Base-by-base conservation (phyloP, 805 yeast genomes). In the Kuraishia ogatae region DNA sequence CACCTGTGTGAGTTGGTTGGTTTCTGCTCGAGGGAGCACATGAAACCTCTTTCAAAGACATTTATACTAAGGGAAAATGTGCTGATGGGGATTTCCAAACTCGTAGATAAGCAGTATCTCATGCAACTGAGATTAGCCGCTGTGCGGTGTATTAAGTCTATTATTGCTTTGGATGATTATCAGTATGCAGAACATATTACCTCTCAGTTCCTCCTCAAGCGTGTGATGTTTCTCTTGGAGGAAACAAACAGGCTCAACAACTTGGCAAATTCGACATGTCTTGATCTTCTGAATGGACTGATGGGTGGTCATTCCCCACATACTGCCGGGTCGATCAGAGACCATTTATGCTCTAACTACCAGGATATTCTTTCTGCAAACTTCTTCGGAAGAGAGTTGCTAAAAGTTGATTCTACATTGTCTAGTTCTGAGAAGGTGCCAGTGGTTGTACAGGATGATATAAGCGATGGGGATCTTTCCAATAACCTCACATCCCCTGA, bases 211-310 rank as follows among this genome's bases (percentile, higher is more conserved):
- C 72, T 87, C 21, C 75, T 90, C 52, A 67, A 69, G 5, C 61
- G 59, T 23, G 73, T 84, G 39, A 75, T 88, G 55, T 63, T 66
- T 1, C 71, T 82, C 52, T 73, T 87, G 58, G 68, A 72, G 22
- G 76, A 72, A 15, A 78, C 81, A 10, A 71, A 77, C 6, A 68
- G 73, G 29, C 68, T 70, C 46, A 83, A 87, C 64, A 87, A 84
- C 63, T 69, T 91, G 57, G 77, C 87, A 2, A 87, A 83, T 62
- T 90, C 97, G 0, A 79, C 92, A 5, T 79, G 93, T 59, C 72
- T 90, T 50, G 91, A 87, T 64, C 72, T 92, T 23, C 52, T 69
- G 48, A 58, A 60, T 39, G 2, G 23, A 2, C 28, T 62, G 10
- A 53, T 69, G 2, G 19, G 58, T 2, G 64, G 64, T 11, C 60